Evolutionary conservation across 2,329 filamentous ascomycete genomes (phyloP).

Genomic region (Lachnellula suecica): DNA sequence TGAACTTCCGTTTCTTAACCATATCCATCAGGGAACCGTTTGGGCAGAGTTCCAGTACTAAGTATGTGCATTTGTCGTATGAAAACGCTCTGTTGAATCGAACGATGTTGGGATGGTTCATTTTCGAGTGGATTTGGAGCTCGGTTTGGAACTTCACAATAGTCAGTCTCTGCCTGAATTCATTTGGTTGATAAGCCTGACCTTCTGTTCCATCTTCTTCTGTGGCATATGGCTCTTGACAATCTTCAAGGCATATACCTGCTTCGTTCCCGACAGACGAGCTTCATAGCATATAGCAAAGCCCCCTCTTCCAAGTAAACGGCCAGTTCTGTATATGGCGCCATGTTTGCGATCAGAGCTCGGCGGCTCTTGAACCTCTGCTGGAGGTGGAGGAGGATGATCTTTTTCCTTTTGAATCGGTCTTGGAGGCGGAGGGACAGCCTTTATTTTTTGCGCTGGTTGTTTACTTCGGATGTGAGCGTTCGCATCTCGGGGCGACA

Average conservation of each 20-base stretch:
- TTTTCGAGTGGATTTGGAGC: conserved; percentile 97
- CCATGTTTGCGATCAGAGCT: conserved; percentile 69
- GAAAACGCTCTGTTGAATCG: conserved; percentile 94
- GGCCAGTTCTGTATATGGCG: conserved; percentile 71
- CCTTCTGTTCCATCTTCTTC: conserved; percentile 80
- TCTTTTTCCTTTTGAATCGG: conserved; percentile 52
- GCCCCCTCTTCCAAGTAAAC: conserved; percentile 75
- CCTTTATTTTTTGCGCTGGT: conserved; percentile 45
- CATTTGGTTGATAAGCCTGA: conserved; percentile 36
- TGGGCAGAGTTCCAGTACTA: conserved; percentile 89
- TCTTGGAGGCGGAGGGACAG: conserved; percentile 49
- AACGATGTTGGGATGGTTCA: conserved; percentile 93
- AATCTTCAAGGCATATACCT: conserved; percentile 76
- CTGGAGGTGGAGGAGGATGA: conserved; percentile 63
- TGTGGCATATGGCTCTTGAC: conserved; percentile 79
- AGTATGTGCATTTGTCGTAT: conserved; percentile 84
- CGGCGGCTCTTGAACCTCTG: conserved; percentile 59
- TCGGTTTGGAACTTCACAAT: conserved; percentile 68
- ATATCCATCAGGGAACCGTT: conserved; percentile 98
- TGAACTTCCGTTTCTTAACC: conserved; percentile 85
- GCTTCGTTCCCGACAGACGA: conserved; percentile 63
- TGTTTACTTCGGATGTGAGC: conserved; percentile 50
- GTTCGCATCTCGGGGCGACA: conserved; percentile 65
- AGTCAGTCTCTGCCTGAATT: not conserved
- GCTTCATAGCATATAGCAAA: conserved; percentile 82